These are phyloP conservation scores for Paratrimastix pyriformis DNA, from an alignment of 78 protist genomes.

Conservation along the genomic window DNA sequence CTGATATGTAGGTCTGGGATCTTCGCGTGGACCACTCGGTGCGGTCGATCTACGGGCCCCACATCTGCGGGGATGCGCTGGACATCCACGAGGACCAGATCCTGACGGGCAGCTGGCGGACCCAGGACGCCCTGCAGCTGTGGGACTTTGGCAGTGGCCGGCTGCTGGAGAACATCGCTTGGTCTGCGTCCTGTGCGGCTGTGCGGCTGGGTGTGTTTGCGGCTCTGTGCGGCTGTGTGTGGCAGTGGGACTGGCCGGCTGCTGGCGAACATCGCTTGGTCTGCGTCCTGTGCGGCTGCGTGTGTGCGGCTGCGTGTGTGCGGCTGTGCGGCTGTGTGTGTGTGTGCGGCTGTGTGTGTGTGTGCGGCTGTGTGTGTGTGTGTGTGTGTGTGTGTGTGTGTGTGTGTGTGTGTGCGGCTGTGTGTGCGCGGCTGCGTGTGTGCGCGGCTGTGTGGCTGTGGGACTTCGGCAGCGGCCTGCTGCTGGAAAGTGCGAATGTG, in stretches of 20 bases:
- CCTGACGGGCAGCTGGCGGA: slow-evolving; percentile 30
- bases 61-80: slow-evolving; percentile 44
- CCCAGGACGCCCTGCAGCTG: slow-evolving; percentile 16
- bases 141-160: slow-evolving; percentile 26
- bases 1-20: slow-evolving; percentile 49
- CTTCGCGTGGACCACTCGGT: slow-evolving; percentile 12
- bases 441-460: no score
- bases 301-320: no score
- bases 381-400: no score
- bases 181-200: neutral
- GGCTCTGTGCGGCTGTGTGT: no score
- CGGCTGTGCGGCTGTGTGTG: no score
- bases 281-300: no score
- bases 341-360: no score
- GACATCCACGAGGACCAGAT: slow-evolving; percentile 5
- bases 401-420: no score
- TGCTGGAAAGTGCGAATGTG: no score
- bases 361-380: no score
- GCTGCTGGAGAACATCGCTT: neutral
- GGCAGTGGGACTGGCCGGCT: slow-evolving; percentile 15
- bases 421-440: no score
- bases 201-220: no score
- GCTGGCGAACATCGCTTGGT: neutral
- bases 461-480: slow-evolving; percentile 18
- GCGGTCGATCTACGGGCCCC: slow-evolving; percentile 30